Conservation (phyloP, 2,329 filamentous ascomycete species). For the Ceratocystis huliohia region DNA sequence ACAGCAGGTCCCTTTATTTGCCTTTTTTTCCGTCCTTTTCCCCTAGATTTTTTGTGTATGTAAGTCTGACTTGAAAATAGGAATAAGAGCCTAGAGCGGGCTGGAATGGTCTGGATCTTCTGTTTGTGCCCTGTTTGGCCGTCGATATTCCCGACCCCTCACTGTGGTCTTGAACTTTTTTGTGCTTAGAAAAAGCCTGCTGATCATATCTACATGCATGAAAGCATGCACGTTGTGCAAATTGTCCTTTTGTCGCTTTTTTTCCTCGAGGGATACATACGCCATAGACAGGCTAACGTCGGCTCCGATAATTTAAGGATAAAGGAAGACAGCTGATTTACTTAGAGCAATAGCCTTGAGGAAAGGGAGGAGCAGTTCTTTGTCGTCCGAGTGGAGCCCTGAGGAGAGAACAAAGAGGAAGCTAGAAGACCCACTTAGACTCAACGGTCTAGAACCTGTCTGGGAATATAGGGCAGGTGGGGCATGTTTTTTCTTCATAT, state of each 20-base stretch:
- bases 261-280: background rate
- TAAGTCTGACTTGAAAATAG: too few species aligned
- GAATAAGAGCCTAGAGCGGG: background rate
- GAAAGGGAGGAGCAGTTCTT: background rate
- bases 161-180: too few species aligned
- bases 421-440: background rate
- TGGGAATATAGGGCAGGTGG: background rate
- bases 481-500: background rate
- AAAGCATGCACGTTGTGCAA: background rate
- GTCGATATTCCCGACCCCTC: background rate
- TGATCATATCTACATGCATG: background rate
- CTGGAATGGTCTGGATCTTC: constrained; percentile 4
- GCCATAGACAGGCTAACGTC: background rate
- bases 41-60: too few species aligned
- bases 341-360: background rate
- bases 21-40: too few species aligned
- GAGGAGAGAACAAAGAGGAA: constrained; percentile 3
- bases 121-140: background rate
- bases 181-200: background rate
- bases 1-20: too few species aligned
- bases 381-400: background rate
- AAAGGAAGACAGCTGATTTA: background rate
- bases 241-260: background rate
- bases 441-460: background rate
- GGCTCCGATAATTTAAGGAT: background rate